These are phyloP conservation scores for Vitis riparia DNA, from an alignment of 164 flowering plant genomes.

Conservation along the genomic window DNA sequence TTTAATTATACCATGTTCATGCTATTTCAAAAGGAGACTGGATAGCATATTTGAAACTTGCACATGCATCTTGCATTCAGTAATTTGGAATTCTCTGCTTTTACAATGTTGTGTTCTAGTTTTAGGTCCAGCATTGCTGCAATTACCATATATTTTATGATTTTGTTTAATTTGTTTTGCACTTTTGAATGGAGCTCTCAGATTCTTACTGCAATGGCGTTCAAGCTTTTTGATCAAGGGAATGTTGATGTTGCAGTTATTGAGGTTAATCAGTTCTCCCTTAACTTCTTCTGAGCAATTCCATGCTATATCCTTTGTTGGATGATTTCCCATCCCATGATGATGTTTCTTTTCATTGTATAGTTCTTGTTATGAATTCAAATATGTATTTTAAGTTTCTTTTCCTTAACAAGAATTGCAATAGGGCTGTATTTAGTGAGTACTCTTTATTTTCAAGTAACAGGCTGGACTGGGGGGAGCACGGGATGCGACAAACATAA, in stretches of 20 bases:
- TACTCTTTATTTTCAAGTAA: conserved; percentile 7
- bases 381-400: background rate
- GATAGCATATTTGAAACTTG: background rate
- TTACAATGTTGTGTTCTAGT: background rate
- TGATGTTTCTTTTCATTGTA: too few species aligned
- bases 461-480: conserved; percentile 98
- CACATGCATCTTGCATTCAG: background rate
- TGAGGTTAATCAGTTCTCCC: conserved; percentile 52
- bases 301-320: background rate
- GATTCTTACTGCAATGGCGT: conserved; percentile 92
- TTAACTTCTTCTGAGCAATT: background rate
- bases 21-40: background rate
- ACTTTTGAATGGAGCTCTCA: conserved; percentile 29
- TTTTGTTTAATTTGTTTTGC: background rate
- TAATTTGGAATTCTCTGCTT: background rate
- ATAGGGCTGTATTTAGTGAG: background rate
- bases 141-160: background rate
- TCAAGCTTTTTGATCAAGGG: conserved; percentile 71
- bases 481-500: conserved; percentile 92
- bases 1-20: background rate
- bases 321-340: background rate
- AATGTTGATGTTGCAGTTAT: conserved; percentile 83
- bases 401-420: background rate
- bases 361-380: background rate
- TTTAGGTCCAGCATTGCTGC: background rate